These are phyloP conservation scores for Herpotrichia juniperi DNA, from an alignment of 2,329 filamentous ascomycete genomes.

Conservation along the genomic window DNA sequence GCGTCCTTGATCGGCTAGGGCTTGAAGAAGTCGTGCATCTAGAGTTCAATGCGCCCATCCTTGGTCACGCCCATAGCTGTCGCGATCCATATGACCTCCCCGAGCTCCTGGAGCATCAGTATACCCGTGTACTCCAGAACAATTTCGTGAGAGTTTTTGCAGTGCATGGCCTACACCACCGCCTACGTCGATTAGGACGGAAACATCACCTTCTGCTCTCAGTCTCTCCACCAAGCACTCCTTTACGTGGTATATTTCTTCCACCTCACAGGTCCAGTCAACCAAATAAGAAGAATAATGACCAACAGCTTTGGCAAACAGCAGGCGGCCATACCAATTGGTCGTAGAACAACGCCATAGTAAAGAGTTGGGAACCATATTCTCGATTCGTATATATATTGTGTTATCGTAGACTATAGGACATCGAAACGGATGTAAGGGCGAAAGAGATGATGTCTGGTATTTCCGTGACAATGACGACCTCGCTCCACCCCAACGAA, in stretches of 20 bases:
- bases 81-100: constrained; percentile 8
- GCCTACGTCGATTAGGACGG: constrained; percentile 13
- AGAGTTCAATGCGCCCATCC: constrained; percentile 10
- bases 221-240: constrained; percentile 6
- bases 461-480: constrained; percentile 3
- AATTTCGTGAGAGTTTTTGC: constrained; percentile 6
- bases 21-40: constrained; percentile 14
- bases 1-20: constrained; percentile 9
- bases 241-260: constrained; percentile 14
- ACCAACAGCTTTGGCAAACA: constrained; percentile 6
- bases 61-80: constrained; percentile 2
- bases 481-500: constrained; percentile 4
- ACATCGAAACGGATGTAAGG: background rate
- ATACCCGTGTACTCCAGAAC: constrained; percentile 10
- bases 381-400: background rate
- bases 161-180: constrained; percentile 11
- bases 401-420: constrained; percentile 2
- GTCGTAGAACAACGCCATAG: background rate
- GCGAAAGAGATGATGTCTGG: background rate
- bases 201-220: constrained; percentile 5
- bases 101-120: constrained; percentile 17
- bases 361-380: background rate
- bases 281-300: background rate
- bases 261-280: constrained; percentile 10
- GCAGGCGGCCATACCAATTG: constrained; percentile 1